phyloP scores from a whole-genome alignment of 208 protist species.

The Leishmania arabica region DNA sequence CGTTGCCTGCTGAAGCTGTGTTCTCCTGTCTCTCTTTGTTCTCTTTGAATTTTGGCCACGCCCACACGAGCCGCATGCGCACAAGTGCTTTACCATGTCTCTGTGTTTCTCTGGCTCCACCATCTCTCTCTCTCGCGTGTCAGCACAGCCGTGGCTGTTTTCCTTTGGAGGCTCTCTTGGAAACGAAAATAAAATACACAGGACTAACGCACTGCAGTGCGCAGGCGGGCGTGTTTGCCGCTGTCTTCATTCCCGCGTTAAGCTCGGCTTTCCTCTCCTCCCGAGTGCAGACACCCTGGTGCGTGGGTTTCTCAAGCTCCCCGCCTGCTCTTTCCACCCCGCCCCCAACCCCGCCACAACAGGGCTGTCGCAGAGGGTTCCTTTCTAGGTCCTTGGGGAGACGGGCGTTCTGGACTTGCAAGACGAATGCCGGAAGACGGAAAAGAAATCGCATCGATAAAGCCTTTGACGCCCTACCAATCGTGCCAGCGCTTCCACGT shows the following conservation, averaged over 20 bases:
- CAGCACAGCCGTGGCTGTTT: background rate
- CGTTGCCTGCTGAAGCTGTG: background rate
- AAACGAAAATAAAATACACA: background rate
- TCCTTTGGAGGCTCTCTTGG: background rate
- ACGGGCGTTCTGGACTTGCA: background rate
- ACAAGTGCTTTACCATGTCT: background rate
- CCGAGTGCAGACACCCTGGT: background rate
- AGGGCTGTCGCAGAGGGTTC: background rate
- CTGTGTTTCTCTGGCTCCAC: background rate
- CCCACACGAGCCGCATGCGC: background rate
- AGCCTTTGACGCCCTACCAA: too few relatives aligned
- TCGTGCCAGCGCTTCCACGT: background rate
- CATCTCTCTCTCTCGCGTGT: background rate
- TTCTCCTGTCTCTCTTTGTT: background rate
- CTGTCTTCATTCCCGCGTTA: background rate
- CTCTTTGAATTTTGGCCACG: background rate
- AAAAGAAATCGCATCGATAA: background rate
- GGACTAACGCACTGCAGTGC: background rate
- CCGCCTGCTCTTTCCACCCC: background rate
- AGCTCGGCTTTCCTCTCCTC: background rate
- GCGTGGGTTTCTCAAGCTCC: background rate
- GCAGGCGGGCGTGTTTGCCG: background rate
- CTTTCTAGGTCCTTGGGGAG: background rate
- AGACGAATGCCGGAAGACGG: background rate
- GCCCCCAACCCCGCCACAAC: background rate